These are phyloP conservation scores for Rhodotorula sp. DNA, from an alignment of 1,284 basidiomycete genomes.

Conservation along the genomic window DNA sequence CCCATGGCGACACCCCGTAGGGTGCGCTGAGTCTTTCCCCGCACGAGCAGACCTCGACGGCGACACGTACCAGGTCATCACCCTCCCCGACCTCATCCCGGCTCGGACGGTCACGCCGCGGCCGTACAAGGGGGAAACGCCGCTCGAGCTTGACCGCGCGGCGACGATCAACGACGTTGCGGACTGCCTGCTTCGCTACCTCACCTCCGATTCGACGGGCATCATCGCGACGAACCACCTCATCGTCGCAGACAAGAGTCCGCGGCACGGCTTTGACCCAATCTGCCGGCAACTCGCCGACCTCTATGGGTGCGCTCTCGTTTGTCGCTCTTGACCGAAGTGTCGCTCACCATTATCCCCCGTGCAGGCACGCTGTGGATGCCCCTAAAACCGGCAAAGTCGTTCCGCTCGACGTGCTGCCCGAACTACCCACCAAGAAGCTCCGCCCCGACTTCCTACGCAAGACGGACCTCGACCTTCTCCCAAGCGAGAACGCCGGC, in stretches of 20 bases:
- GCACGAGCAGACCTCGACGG: constrained; percentile 14
- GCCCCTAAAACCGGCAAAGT: constrained; percentile 37
- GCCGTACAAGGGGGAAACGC: constrained; percentile 59
- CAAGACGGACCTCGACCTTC: constrained; percentile 4
- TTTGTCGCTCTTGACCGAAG: too few species aligned
- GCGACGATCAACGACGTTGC: constrained; percentile 66
- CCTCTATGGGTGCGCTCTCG: constrained; percentile 58
- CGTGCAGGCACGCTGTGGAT: constrained; percentile 56
- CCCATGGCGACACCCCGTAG: too few species aligned
- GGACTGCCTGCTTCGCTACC: constrained; percentile 47
- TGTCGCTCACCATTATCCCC: too few species aligned
- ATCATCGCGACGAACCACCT: constrained; percentile 58
- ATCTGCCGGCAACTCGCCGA: constrained; percentile 66
- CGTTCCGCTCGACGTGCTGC: constrained; percentile 23
- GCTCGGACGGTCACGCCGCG: constrained; percentile 55
- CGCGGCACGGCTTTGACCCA: constrained; percentile 59
- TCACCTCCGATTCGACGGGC: constrained; percentile 36
- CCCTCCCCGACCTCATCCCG: constrained; percentile 56
- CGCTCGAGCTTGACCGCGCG: constrained; percentile 58
- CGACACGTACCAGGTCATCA: constrained; percentile 21
- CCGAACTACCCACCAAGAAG: constrained; percentile 2
- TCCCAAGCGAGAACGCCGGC: background rate
- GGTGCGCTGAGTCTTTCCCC: background rate
- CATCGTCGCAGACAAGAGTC: constrained; percentile 67
- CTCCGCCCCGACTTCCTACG: constrained; percentile 39